Percentiles rank a stretch among this genome's conserved stretches.
Conservation (phyloP, 441 rosid genomes). For the Cnidoscolus chayamansa region DNA sequence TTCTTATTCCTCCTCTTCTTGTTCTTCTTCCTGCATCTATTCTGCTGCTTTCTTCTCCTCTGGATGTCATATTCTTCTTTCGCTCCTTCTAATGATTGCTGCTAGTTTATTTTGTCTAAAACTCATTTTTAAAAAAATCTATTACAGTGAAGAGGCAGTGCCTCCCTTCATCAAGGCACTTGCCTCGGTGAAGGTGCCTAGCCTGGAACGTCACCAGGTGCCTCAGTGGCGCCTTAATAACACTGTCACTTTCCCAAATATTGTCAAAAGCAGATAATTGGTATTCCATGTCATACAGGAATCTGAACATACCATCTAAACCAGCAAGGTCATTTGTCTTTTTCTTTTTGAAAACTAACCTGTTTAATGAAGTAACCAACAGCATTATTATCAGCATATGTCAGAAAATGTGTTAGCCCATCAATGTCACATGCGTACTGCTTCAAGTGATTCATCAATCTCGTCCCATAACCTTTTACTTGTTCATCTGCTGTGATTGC, state of each 20-base stretch:
- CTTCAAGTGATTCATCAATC: slow-evolving; percentile 99
- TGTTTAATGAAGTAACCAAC: slow-evolving; percentile 99
- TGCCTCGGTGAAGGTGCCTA: too few species aligned
- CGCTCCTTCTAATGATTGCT: too few species aligned
- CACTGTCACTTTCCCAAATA: neutral
- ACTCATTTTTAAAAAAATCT: too few species aligned
- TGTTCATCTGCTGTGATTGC: slow-evolving; percentile 99
- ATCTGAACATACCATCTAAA: neutral
- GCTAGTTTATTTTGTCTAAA: too few species aligned
- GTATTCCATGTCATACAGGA: neutral
- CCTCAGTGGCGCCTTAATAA: too few species aligned
- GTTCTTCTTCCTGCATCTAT: too few species aligned
- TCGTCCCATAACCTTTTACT: slow-evolving; percentile 99
- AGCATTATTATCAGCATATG: slow-evolving; percentile 98
- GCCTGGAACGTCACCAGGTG: too few species aligned
- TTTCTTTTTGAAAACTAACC: slow-evolving; percentile 37
- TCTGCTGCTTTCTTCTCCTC: too few species aligned
- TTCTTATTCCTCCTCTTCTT: too few species aligned
- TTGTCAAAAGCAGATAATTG: neutral
- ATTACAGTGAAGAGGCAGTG: too few species aligned
- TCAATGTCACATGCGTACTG: slow-evolving; percentile 95
- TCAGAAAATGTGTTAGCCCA: slow-evolving; percentile 94
- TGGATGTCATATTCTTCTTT: too few species aligned
- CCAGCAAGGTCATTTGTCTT: slow-evolving; percentile 4
- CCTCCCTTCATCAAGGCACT: too few species aligned